A percentile compares a stretch with the other conserved stretches of the same genome.
Conservation (phyloP, 2,329 filamentous ascomycete species). For the Simplicillium aogashimaense region DNA sequence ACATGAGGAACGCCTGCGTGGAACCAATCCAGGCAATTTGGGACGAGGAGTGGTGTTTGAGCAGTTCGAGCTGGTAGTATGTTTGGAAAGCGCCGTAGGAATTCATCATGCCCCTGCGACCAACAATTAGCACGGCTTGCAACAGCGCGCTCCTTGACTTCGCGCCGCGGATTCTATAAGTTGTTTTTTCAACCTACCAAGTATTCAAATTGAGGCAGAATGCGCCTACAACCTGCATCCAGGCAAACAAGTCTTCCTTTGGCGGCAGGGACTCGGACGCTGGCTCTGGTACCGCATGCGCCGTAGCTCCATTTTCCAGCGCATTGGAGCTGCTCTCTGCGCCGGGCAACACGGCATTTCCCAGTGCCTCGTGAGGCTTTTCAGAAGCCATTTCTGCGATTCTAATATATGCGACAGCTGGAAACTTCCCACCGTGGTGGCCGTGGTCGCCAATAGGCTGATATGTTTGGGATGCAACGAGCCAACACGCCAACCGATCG, state of each 20-base stretch:
- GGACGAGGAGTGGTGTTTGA: constrained; percentile 14
- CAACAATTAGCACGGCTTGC: not conserved
- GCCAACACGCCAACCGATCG: no score
- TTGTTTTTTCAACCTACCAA: constrained; percentile 14
- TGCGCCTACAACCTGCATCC: constrained; percentile 41
- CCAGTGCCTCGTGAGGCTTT: no score
- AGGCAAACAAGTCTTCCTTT: constrained; percentile 43
- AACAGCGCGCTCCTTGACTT: no score
- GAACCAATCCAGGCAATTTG: constrained; percentile 23
- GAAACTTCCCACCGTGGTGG: no score
- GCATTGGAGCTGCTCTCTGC: no score
- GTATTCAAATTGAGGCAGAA: constrained; percentile 47
- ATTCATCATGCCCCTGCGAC: constrained; percentile 3
- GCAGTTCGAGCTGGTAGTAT: constrained; percentile 35
- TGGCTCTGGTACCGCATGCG: not conserved
- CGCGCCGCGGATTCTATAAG: no score
- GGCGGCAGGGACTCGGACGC: constrained; percentile 8
- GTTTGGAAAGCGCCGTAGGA: constrained; percentile 38
- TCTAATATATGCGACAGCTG: no score
- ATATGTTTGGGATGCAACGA: no score
- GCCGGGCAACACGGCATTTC: no score
- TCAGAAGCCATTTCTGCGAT: no score
- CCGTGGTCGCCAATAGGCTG: no score
- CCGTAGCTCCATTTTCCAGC: not conserved
- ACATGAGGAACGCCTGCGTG: constrained; percentile 23